Percentiles rank a stretch among this genome's conserved stretches.
Conservation (phyloP, 768 basidiomycete genomes). For the Vishniacozyma victoriae region DNA sequence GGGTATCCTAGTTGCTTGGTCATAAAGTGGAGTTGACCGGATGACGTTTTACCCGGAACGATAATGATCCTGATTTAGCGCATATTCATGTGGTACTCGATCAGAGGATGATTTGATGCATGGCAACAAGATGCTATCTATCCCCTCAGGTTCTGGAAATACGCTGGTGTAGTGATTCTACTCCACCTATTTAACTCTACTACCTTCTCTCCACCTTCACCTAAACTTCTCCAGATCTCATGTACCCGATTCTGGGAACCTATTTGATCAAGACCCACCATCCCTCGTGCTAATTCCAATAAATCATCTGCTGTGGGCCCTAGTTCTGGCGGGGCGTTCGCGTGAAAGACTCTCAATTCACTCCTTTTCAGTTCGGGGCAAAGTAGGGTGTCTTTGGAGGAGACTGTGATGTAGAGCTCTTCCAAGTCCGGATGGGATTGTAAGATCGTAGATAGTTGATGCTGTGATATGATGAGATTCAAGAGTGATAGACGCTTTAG, state of each 20-base stretch:
- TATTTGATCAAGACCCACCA: constrained; percentile 22
- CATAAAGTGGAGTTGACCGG: too few relatives aligned
- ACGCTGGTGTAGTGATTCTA: constrained; percentile 24
- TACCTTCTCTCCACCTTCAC: constrained; percentile 12
- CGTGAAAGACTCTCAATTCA: constrained; percentile 28
- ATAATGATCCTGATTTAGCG: too few relatives aligned
- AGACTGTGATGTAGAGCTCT: constrained; percentile 32
- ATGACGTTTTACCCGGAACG: too few relatives aligned
- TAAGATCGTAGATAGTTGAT: constrained; percentile 11
- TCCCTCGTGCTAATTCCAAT: constrained; percentile 6
- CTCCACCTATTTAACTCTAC: constrained; percentile 30
- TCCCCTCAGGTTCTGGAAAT: constrained; percentile 39
- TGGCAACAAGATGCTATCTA: too few relatives aligned
- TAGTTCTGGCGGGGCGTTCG: constrained; percentile 26
- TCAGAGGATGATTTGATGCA: too few relatives aligned
- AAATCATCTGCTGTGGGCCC: constrained; percentile 25
- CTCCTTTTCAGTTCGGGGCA: too few relatives aligned
- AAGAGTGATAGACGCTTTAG: constrained; percentile 24
- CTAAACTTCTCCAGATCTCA: constrained; percentile 20
- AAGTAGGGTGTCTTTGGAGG: constrained; percentile 11
- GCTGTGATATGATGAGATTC: constrained; percentile 21
- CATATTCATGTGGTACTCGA: too few relatives aligned
- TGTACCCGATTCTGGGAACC: constrained; percentile 36
- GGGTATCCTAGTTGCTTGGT: too few relatives aligned
- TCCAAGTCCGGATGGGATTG: constrained; percentile 9